These are phyloP conservation scores for Actinomucor elegans DNA, from an alignment of 371 early-diverging fungal species.

Conservation along the genomic window DNA sequence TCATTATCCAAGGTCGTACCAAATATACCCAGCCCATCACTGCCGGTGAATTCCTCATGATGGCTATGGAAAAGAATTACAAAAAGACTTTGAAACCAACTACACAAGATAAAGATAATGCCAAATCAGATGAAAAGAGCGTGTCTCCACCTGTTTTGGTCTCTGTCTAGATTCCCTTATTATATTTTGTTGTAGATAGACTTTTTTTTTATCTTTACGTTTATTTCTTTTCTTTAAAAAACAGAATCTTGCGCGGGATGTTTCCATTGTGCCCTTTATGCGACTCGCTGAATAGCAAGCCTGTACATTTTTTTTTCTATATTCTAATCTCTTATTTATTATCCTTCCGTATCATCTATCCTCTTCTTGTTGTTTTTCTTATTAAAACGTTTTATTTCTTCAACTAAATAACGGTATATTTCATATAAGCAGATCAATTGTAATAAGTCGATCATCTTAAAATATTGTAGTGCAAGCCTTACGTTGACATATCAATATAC, in stretches of 20 bases:
- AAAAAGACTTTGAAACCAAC: neutral
- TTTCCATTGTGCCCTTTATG: neutral
- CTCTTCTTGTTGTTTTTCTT: no score
- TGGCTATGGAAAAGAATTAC: slow-evolving; percentile 21
- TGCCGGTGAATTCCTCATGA: slow-evolving; percentile 24
- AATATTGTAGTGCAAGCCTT: no score
- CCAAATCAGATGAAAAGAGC: neutral
- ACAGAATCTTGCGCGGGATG: no score
- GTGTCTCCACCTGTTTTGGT: neutral
- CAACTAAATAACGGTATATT: no score
- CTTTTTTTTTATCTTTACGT: neutral
- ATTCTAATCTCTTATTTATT: no score
- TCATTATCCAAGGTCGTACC: slow-evolving; percentile 25
- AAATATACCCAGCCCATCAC: slow-evolving; percentile 25
- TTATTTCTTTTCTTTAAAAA: neutral
- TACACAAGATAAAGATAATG: neutral
- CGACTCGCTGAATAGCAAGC: slow-evolving; percentile 11
- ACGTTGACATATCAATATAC: no score
- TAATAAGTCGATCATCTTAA: no score
- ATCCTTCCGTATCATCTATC: no score
- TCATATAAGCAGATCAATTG: no score
- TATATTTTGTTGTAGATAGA: slow-evolving; percentile 1
- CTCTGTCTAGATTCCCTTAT: neutral
- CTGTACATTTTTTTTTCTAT: slow-evolving; percentile 20
- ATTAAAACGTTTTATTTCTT: no score